phyloP scores from a whole-genome alignment of 176 grass and related monocot genomes.

The Eragrostis curvula region DNA sequence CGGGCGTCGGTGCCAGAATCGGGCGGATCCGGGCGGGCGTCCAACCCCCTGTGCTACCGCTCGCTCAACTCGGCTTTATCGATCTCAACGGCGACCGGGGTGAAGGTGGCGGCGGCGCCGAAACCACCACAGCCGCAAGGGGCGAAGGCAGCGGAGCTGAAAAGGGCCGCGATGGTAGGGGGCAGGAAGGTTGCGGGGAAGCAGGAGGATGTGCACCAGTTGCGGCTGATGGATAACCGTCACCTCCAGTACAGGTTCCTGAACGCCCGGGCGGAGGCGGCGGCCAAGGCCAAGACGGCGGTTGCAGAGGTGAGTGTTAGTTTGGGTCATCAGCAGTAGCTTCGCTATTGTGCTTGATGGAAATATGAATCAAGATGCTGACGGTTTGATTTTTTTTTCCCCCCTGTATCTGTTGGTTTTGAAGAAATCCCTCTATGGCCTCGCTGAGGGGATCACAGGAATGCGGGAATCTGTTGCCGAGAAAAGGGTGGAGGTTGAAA shows the following conservation, averaged over 20 bases:
- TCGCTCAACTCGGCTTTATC: slow-evolving; percentile 77
- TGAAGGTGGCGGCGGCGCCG: slow-evolving; percentile 27
- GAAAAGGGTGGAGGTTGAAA: slow-evolving; percentile 57
- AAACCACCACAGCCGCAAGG: slow-evolving; percentile 77
- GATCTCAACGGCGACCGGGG: slow-evolving; percentile 33
- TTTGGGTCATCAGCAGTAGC: not conserved
- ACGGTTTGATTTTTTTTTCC: not conserved
- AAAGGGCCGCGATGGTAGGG: slow-evolving; percentile 34
- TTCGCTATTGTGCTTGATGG: not conserved
- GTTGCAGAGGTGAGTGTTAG: slow-evolving; percentile 56
- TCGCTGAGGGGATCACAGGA: slow-evolving; percentile 28
- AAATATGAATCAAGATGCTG: slow-evolving; percentile 5
- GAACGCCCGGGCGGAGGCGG: slow-evolving; percentile 56
- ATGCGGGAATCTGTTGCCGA: slow-evolving; percentile 49
- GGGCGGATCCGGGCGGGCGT: slow-evolving; percentile 45
- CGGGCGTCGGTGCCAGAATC: slow-evolving; percentile 76
- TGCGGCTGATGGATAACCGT: slow-evolving; percentile 72
- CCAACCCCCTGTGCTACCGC: slow-evolving; percentile 68
- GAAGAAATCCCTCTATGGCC: slow-evolving; percentile 71
- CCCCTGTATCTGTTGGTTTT: not conserved
- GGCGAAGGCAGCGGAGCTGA: slow-evolving; percentile 49
- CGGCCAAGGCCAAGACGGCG: slow-evolving; percentile 49
- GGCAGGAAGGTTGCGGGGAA: slow-evolving; percentile 53
- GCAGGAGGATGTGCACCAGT: slow-evolving; percentile 74
- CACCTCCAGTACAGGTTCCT: slow-evolving; percentile 70